Percentiles rank a stretch among this genome's conserved stretches.
These are phyloP conservation scores for Caloboletus inedulis DNA, from an alignment of 1,284 basidiomycete genomes.

Conservation along the genomic window DNA sequence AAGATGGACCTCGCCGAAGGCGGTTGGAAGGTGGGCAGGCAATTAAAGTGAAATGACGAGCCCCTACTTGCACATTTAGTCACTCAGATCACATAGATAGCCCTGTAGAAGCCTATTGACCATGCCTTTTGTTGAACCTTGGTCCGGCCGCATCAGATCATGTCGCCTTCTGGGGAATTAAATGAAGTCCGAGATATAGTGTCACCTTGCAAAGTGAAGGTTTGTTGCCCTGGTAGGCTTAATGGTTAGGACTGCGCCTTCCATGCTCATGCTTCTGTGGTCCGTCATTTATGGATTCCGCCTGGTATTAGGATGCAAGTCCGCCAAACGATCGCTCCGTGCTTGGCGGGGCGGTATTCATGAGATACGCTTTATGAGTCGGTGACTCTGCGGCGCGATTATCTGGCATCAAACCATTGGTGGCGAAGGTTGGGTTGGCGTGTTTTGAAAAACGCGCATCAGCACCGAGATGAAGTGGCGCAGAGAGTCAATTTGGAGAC, in stretches of 20 bases:
- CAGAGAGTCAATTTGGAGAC: slow-evolving; percentile 3
- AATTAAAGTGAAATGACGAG: slow-evolving; percentile 53
- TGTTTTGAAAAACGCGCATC: slow-evolving; percentile 19
- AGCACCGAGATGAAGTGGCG: slow-evolving; percentile 24
- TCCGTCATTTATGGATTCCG: background rate
- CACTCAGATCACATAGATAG: slow-evolving; percentile 31
- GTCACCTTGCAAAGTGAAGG: slow-evolving; percentile 12
- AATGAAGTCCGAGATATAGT: slow-evolving; percentile 4
- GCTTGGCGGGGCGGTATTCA: slow-evolving; percentile 19
- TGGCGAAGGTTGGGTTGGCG: slow-evolving; percentile 6
- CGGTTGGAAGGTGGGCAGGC: slow-evolving; percentile 59
- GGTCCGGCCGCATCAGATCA: slow-evolving; percentile 22
- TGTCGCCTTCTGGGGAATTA: slow-evolving; percentile 26
- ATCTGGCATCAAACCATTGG: slow-evolving; percentile 8
- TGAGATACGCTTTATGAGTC: slow-evolving; percentile 14
- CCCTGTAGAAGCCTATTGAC: slow-evolving; percentile 22
- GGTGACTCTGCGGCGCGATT: slow-evolving; percentile 26
- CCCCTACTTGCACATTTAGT: slow-evolving; percentile 11
- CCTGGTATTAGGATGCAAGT: slow-evolving; percentile 6
- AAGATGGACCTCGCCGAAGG: slow-evolving; percentile 56
- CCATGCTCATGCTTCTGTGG: slow-evolving; percentile 4
- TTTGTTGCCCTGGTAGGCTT: slow-evolving; percentile 4
- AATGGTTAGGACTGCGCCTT: slow-evolving; percentile 12
- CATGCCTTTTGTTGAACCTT: slow-evolving; percentile 21
- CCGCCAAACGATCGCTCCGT: slow-evolving; percentile 19